Conservation (phyloP, 345 rosid genomes). For the Gossypium mustelinum region DNA sequence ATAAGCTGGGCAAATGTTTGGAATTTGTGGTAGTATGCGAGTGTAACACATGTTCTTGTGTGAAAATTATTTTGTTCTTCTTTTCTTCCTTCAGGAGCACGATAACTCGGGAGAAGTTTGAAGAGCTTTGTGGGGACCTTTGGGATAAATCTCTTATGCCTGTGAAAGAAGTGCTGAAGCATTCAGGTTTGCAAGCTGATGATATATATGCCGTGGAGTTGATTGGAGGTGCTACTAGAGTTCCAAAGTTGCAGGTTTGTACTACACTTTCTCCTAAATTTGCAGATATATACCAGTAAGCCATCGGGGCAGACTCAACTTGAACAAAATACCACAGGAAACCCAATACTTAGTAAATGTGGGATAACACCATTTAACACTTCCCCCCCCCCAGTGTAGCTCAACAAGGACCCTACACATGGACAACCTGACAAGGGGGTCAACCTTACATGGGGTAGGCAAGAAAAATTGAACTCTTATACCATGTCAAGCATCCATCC, state of each 20-base stretch:
- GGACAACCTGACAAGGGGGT: too few relatives aligned
- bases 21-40: neutral
- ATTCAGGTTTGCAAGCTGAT: slow-evolving; percentile 70
- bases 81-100: slow-evolving; percentile 61
- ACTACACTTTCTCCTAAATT: slow-evolving; percentile 12
- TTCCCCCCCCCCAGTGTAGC: too few relatives aligned
- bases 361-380: too few relatives aligned
- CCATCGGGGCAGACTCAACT: neutral
- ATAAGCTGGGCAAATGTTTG: neutral
- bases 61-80: slow-evolving; percentile 10
- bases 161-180: slow-evolving; percentile 63
- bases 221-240: slow-evolving; percentile 98
- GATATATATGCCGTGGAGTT: slow-evolving; percentile 88
- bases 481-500: too few relatives aligned
- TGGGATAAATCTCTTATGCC: slow-evolving; percentile 92
- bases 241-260: slow-evolving; percentile 96
- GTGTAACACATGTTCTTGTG: neutral
- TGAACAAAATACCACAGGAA: neutral
- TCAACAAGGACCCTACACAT: too few relatives aligned
- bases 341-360: too few relatives aligned
- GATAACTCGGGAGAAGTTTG: slow-evolving; percentile 89
- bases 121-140: slow-evolving; percentile 87
- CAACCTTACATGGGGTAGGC: too few relatives aligned
- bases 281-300: neutral
- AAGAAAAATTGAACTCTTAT: too few relatives aligned